Conservation (phyloP, 257 asterid genomes). For the Forsythia suspensa region DNA sequence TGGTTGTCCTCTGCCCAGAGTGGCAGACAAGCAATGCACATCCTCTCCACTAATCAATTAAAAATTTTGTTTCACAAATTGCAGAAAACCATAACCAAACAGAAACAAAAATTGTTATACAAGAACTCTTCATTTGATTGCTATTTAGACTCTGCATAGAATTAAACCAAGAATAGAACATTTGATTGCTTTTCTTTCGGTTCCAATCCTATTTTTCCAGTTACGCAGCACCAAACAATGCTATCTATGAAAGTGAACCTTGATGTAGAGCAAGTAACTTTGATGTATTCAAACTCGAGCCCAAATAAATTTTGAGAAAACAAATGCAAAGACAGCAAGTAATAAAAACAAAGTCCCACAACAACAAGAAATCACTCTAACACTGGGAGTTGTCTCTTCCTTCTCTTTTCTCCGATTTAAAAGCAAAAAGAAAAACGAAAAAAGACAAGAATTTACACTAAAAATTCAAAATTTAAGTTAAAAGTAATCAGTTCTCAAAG, state of each 20-base stretch:
- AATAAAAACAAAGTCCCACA: not conserved
- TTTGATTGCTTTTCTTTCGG: not conserved
- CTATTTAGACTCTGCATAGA: no score
- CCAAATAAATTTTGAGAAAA: not conserved
- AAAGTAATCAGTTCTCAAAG: not conserved
- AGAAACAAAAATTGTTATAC: no score
- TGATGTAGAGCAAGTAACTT: conserved; percentile 2
- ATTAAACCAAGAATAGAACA: no score
- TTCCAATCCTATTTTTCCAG: conserved; percentile 5
- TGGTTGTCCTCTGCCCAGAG: no score
- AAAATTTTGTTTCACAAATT: no score
- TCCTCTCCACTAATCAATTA: no score
- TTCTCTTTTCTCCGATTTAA: not conserved
- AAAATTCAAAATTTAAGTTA: no score
- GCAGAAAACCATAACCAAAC: no score
- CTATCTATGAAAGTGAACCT: not conserved
- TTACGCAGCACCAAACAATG: not conserved
- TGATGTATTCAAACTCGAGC: not conserved
- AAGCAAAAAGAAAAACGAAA: not conserved
- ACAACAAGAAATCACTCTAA: not conserved
- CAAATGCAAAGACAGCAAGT: not conserved
- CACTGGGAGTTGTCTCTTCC: not conserved
- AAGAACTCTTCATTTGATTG: no score
- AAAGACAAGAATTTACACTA: no score
- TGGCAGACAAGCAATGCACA: no score